These are phyloP conservation scores for Phytophthora vignae DNA, from an alignment of 352 stramenopile species.

Conservation along the genomic window DNA sequence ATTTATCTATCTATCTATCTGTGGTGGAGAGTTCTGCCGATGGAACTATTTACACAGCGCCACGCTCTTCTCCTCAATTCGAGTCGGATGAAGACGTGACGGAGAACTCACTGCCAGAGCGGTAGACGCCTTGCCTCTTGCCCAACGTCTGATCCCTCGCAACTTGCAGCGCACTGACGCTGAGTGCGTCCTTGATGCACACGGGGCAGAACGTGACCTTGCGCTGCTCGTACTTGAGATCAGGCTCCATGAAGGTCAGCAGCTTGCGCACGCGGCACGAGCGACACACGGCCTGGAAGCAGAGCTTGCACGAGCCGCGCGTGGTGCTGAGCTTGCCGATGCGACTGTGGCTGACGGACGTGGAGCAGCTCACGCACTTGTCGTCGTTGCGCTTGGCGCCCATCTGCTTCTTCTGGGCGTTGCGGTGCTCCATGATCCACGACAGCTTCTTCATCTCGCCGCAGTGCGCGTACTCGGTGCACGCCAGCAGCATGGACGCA, in stretches of 20 bases:
- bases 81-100: constrained; percentile 35
- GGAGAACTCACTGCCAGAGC: constrained; percentile 31
- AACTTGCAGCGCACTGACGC: constrained; percentile 37
- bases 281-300: constrained; percentile 48
- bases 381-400: constrained; percentile 30
- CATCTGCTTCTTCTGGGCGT: constrained; percentile 38
- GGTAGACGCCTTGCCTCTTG: constrained; percentile 14
- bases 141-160: constrained; percentile 26
- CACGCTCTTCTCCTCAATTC: neutral
- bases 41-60: constrained; percentile 3
- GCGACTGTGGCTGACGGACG: constrained; percentile 17
- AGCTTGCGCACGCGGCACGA: constrained; percentile 48
- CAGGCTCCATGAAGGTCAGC: constrained; percentile 45
- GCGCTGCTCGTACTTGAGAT: constrained; percentile 48
- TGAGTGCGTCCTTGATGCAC: constrained; percentile 48
- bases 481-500: constrained; percentile 33
- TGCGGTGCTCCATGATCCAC: constrained; percentile 45
- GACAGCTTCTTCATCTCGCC: constrained; percentile 49
- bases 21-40: constrained; percentile 2
- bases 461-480: constrained; percentile 39
- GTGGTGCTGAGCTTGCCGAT: constrained; percentile 42
- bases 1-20: constrained; percentile 3
- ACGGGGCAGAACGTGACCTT: constrained; percentile 54
- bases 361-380: constrained; percentile 42
- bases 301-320: constrained; percentile 48